A percentile compares a stretch with the other conserved stretches of the same genome.
phyloP scores from a whole-genome alignment of 2,329 filamentous ascomycete species.

The Ascochyta viciae-villosae region DNA sequence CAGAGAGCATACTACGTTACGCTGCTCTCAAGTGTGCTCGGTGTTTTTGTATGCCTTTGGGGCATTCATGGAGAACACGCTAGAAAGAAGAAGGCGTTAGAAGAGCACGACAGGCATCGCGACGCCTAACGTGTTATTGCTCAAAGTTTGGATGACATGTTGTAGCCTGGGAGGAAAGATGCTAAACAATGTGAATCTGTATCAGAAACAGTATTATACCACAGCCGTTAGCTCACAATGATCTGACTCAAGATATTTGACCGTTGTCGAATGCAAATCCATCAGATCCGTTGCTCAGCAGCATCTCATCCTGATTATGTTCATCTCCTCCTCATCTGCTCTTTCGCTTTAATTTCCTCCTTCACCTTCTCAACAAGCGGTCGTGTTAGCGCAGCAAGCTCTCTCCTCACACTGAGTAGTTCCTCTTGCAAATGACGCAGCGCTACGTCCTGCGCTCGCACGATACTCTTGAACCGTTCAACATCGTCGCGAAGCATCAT shows the following conservation, averaged over 20 bases:
- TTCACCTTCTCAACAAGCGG: background rate
- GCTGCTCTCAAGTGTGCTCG: slow-evolving; percentile 72
- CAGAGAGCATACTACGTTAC: slow-evolving; percentile 81
- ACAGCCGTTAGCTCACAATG: background rate
- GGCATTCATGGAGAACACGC: slow-evolving; percentile 68
- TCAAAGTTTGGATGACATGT: background rate
- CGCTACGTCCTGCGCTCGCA: background rate
- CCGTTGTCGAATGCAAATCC: no score
- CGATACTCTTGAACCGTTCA: slow-evolving; percentile 1
- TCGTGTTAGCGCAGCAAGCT: background rate
- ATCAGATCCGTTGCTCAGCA: no score
- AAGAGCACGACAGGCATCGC: slow-evolving; percentile 40
- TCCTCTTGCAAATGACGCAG: background rate
- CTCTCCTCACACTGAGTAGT: background rate
- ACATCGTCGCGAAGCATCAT: slow-evolving; percentile 5
- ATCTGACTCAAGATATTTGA: no score
- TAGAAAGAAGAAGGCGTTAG: slow-evolving; percentile 40
- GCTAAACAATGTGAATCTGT: background rate
- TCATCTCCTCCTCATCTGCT: background rate
- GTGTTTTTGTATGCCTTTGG: slow-evolving; percentile 73
- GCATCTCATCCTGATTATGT: background rate
- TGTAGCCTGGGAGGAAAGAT: background rate
- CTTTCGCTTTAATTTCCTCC: background rate
- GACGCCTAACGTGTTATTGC: slow-evolving; percentile 27
- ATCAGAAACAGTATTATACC: background rate